Evolutionary conservation across 495 filamentous ascomycete genomes (phyloP).

Genomic region (Neurospora terricola): DNA sequence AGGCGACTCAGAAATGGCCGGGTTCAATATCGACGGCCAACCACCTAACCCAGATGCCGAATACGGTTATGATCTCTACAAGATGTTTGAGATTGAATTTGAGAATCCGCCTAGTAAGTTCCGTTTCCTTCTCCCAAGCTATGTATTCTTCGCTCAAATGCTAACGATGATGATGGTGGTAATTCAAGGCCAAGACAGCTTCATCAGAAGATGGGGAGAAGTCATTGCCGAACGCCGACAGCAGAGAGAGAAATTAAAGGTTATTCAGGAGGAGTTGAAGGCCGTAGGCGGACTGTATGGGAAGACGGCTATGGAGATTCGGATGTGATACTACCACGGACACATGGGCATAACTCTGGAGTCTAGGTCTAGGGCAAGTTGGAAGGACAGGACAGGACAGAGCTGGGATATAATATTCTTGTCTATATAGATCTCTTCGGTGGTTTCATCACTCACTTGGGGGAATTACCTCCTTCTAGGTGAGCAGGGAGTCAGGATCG

Average conservation of each 20-base stretch:
- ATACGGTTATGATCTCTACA: conserved; percentile 21
- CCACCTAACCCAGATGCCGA: conserved; percentile 16
- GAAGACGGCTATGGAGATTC: conserved; percentile 17
- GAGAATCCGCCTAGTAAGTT: conserved; percentile 25
- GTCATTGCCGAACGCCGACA: conserved; percentile 20
- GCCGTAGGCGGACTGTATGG: conserved; percentile 11
- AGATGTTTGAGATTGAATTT: conserved; percentile 30
- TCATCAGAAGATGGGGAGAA: conserved; percentile 25
- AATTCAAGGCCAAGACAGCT: conserved; percentile 19
- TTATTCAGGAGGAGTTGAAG: conserved; percentile 25
- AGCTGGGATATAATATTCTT: not conserved
- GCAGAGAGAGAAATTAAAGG: conserved; percentile 16
- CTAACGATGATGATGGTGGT: not conserved
- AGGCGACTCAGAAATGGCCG: conserved; percentile 17
- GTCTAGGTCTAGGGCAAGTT: not conserved
- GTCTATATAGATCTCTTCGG: not conserved
- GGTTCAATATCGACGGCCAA: conserved; percentile 21
- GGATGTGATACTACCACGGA: not conserved
- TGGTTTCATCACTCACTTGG: not conserved
- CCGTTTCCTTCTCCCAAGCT: not conserved
- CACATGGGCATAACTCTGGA: not conserved
- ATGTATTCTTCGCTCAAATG: not conserved
- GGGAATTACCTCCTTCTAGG: not conserved
- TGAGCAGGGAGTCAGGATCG: not conserved
- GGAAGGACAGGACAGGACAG: not conserved